Evolutionary conservation across 345 rosid genomes (phyloP).

Genomic region (Hibiscus syriacus): DNA sequence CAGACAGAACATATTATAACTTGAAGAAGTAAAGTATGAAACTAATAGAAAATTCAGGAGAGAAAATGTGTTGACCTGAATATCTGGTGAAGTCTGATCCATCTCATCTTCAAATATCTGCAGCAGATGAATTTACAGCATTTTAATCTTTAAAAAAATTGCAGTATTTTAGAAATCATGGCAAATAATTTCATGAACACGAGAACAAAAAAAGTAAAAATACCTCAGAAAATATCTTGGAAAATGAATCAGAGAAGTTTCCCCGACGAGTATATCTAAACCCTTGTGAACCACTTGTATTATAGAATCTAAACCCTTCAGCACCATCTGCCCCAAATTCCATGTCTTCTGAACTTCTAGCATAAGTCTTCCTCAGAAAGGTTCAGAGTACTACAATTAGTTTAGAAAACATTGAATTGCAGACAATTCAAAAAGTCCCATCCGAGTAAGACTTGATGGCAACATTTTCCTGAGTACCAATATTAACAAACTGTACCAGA

Average conservation of each 20-base stretch:
- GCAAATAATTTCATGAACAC: background rate
- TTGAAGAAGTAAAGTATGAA: conserved; percentile 11
- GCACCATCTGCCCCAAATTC: conserved; percentile 46
- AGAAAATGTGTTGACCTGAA: conserved; percentile 46
- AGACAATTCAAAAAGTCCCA: background rate
- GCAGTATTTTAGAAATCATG: conserved; percentile 15
- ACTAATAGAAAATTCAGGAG: conserved; percentile 7
- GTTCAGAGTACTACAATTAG: conserved; percentile 10
- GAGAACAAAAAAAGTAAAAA: background rate
- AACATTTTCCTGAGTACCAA: background rate
- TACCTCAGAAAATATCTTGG: conserved; percentile 85
- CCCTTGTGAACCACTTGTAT: conserved; percentile 41
- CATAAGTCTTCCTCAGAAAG: conserved; percentile 26
- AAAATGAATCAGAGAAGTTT: conserved; percentile 84
- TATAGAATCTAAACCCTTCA: conserved; percentile 37
- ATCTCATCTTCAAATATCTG: conserved; percentile 71
- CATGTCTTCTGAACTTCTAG: conserved; percentile 33
- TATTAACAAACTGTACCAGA: background rate
- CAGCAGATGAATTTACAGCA: conserved; percentile 20
- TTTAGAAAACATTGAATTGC: background rate
- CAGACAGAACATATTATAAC: conserved; percentile 14
- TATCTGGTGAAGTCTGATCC: conserved; percentile 47
- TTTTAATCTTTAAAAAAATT: too few species aligned
- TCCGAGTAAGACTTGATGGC: background rate
- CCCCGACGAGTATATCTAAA: conserved; percentile 43